Evolutionary conservation across 1,139 yeast genomes (phyloP).

Genomic region (Geotrichum histeridarum): DNA sequence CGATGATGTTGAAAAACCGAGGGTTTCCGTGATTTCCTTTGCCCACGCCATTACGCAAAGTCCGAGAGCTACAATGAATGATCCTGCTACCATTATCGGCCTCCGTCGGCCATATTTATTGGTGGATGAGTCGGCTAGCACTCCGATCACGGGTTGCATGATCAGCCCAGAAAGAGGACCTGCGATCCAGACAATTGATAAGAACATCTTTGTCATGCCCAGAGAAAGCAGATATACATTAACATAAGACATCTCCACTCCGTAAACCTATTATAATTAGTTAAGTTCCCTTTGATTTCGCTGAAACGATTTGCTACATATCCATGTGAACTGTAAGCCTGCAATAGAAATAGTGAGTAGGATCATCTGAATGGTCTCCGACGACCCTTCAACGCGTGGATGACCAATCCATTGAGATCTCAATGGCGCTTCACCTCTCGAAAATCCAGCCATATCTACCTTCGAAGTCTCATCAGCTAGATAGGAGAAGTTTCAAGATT

Average conservation of each 20-base stretch:
- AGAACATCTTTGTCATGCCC: conserved; percentile 49
- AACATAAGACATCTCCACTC: conserved; percentile 41
- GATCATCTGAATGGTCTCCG: conserved; percentile 32
- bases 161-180: conserved; percentile 58
- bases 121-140: conserved; percentile 49
- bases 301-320: conserved; percentile 21
- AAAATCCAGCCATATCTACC: neutral
- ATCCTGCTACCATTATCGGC: conserved; percentile 53
- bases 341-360: conserved; percentile 37
- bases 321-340: conserved; percentile 42
- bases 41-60: conserved; percentile 48
- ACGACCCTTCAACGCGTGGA: conserved; percentile 33
- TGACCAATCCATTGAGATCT: conserved; percentile 32
- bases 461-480: neutral
- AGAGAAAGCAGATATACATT: conserved; percentile 43
- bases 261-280: conserved; percentile 23
- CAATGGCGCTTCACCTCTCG: neutral
- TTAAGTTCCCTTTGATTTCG: neutral
- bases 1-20: conserved; percentile 13
- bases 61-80: conserved; percentile 44
- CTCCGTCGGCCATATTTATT: conserved; percentile 47
- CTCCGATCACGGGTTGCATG: conserved; percentile 57
- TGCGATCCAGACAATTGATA: conserved; percentile 58
- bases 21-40: conserved; percentile 33
- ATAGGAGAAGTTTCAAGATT: neutral